Evolutionary conservation across 1,284 basidiomycete genomes (phyloP), one percentile per base, ranked within the genome.

Genomic region (Pseudozyma hubeiensis): DNA sequence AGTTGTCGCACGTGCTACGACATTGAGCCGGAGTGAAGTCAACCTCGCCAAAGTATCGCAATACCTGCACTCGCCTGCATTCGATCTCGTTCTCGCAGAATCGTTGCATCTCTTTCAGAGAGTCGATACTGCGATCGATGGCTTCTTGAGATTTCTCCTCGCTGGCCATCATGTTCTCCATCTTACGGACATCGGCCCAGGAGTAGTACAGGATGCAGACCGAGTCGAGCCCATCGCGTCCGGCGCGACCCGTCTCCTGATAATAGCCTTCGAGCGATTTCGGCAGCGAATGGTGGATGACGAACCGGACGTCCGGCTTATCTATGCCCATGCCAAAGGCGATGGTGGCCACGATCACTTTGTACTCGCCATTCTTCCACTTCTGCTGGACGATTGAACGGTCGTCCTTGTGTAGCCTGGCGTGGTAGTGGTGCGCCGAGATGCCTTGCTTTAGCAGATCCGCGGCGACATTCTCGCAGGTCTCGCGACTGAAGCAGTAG

Each of bases 291-390:
- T 90, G 88, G 78, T 94, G 93, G 54, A 93, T 89, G 52, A 94
- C 92, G 79, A 88, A 92, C 65, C 91, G 89, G 8, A 92, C 92
- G 77, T 93, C 89, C 0, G 90, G 86, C 83, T 97, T 97, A 86
- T 98, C 94, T 64, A 98, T 95, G 16, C 95, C 96, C 96, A 99
- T 97, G 9, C 96, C 96, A 83, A 98, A 98, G 24, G 71, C 86
- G 61, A 86, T 86, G 39, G 96, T 99, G 1, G 95, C 96, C 34
- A 97, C 93, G 60, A 99, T 93, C 65, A 99, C 90, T 55, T 90
- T 88, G 75, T 91, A 90, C 37, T 88, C 85, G 34, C 90, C 91
- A 1, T 85, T 85, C 85, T 92, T 90, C 95, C 94, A 98, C 30
- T 89, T 88, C 30, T 87, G 83, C 76, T 94, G 91, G 1, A 90